Percentiles rank a stretch among this genome's conserved stretches.
These are phyloP conservation scores for Apiospora saccharicola DNA, from an alignment of 2,329 filamentous ascomycete genomes.

Conservation along the genomic window DNA sequence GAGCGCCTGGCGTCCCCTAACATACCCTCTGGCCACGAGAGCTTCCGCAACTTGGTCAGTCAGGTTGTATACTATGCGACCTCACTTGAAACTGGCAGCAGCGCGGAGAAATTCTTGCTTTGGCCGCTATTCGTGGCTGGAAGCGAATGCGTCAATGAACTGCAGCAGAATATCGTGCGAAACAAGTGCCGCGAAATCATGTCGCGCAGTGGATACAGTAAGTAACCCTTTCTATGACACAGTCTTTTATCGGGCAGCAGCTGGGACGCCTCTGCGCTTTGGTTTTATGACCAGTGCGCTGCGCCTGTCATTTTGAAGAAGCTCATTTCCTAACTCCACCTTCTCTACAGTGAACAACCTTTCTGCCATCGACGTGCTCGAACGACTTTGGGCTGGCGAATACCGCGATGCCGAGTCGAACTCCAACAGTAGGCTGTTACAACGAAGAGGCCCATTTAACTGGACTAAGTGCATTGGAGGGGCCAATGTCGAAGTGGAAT, in stretches of 20 bases:
- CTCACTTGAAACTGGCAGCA: conserved; percentile 74
- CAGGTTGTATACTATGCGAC: conserved; percentile 85
- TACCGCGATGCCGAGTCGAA: conserved; percentile 43
- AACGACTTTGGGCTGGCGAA: conserved; percentile 79
- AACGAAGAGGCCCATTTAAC: conserved; percentile 60
- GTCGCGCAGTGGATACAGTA: conserved; percentile 81
- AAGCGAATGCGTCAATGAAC: conserved; percentile 84
- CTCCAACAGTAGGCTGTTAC: conserved; percentile 45
- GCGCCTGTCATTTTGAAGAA: not conserved
- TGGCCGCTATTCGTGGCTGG: conserved; percentile 94
- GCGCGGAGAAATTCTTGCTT: conserved; percentile 85
- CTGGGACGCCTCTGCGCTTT: not conserved
- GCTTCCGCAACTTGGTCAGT: conserved; percentile 84
- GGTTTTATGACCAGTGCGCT: not conserved
- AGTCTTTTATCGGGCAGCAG: not conserved
- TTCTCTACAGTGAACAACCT: conserved; percentile 75
- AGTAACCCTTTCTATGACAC: not conserved
- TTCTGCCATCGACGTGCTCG: conserved; percentile 82
- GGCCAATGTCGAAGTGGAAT: conserved; percentile 65
- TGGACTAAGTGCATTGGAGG: conserved; percentile 66
- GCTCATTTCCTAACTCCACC: not conserved
- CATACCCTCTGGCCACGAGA: conserved; percentile 74
- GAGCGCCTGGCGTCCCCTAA: conserved; percentile 84
- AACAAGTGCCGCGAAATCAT: conserved; percentile 86
- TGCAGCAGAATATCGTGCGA: conserved; percentile 81